Percentiles rank a stretch among this genome's conserved stretches.
Conservation (phyloP, 768 basidiomycete genomes). For the Boletus huronensis region DNA sequence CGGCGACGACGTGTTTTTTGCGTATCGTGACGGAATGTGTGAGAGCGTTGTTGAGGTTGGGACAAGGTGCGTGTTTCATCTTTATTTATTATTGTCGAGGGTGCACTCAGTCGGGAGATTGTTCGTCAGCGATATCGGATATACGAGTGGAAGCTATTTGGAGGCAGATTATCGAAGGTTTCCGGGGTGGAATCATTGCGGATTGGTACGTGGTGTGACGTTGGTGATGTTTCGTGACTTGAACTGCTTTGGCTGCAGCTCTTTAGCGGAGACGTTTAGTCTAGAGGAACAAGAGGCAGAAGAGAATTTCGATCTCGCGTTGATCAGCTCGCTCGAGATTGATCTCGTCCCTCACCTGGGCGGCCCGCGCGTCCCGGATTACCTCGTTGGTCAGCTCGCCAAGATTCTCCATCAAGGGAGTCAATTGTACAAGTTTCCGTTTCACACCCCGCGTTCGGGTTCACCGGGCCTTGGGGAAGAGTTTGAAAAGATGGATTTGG, state of each 20-base stretch:
- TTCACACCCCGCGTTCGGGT: conserved; percentile 2
- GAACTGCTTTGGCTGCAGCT: conserved; percentile 36
- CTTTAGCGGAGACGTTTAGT: conserved; percentile 51
- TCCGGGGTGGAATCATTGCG: conserved; percentile 75
- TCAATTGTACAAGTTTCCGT: conserved; percentile 44
- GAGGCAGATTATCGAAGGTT: conserved; percentile 79
- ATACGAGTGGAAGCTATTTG: conserved; percentile 79
- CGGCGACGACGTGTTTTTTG: conserved; percentile 80
- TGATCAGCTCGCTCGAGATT: conserved; percentile 76
- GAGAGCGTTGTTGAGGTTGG: conserved; percentile 47
- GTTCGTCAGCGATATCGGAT: conserved; percentile 47
- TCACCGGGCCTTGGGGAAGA: conserved; percentile 19
- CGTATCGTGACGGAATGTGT: conserved; percentile 67
- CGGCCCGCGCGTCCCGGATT: conserved; percentile 63
- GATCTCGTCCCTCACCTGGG: conserved; percentile 79
- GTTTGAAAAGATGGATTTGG: conserved; percentile 38
- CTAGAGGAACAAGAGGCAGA: conserved; percentile 69
- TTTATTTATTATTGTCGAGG: background rate
- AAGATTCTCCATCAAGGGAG: conserved; percentile 74
- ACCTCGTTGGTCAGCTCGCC: conserved; percentile 62
- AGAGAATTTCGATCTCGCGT: conserved; percentile 80
- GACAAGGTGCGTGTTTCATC: conserved; percentile 45
- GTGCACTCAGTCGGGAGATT: background rate
- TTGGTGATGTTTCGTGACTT: background rate
- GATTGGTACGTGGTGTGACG: conserved; percentile 60